phyloP scores from a whole-genome alignment of 805 yeast genomes.

The Sugiyamaella boreocaroliniensis region DNA sequence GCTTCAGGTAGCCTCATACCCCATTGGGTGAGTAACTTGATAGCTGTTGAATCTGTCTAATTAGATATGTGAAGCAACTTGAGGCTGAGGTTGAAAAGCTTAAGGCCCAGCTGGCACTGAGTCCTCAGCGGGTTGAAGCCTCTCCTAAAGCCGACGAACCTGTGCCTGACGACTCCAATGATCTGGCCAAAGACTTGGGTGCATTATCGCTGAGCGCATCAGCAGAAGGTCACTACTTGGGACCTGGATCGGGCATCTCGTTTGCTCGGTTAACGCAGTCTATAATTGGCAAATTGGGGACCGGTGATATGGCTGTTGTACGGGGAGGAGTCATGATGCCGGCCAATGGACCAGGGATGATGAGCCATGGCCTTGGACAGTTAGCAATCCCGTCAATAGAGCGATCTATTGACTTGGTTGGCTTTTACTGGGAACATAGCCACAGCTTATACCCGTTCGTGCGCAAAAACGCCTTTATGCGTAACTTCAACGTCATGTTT shows the following conservation, averaged over 20 bases:
- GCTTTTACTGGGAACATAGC: conserved; percentile 20
- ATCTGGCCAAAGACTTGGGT: conserved; percentile 12
- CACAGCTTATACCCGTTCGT: conserved; percentile 20
- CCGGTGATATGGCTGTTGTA: conserved; percentile 4
- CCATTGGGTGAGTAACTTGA: not conserved
- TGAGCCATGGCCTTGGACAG: not conserved
- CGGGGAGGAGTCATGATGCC: conserved; percentile 11
- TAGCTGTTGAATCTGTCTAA: not conserved
- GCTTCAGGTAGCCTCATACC: not conserved
- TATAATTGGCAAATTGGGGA: conserved; percentile 13
- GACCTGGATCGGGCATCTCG: conserved; percentile 22
- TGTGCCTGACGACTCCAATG: not conserved
- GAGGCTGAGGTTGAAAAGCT: conserved; percentile 6
- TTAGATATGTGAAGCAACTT: conserved; percentile 10
- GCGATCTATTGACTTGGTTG: conserved; percentile 13
- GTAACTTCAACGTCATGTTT: conserved; percentile 6
- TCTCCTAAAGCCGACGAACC: not conserved
- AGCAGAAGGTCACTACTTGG: conserved; percentile 21
- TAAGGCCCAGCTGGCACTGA: not conserved
- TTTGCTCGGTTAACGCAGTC: conserved; percentile 20
- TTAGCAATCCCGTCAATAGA: conserved; percentile 5
- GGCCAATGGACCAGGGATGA: not conserved
- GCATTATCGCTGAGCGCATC: conserved; percentile 16
- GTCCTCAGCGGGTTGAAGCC: not conserved
- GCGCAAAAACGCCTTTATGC: conserved; percentile 8